Evolutionary conservation across 768 basidiomycete genomes (phyloP), one percentile per base, ranked within the genome.

Genomic region (Exsudoporus frostii): DNA sequence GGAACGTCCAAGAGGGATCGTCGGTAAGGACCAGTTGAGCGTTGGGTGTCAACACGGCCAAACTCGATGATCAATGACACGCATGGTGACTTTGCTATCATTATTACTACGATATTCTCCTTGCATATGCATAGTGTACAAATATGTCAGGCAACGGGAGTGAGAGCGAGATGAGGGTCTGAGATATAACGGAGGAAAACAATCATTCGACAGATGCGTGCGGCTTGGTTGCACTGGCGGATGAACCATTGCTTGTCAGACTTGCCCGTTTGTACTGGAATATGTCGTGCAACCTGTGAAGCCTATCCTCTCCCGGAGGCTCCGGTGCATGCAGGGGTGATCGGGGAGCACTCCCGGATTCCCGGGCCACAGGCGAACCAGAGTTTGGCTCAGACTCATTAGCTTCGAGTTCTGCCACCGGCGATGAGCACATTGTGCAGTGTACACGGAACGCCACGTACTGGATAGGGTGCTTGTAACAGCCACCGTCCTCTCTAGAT

Each of bases 391-490:
- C 72, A 24, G 62, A 68, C 24, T 62, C 77, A 58, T 80, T 83
- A 5, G 82, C 81, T 67, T 89, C 88, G 17, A 88, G 71, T 67
- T 82, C 88, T 89, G 64, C 22, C 46, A 36, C 30, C 22, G 20
- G 19, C 36, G 40, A 25, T 68, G 53, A 60, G 51, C 42, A 51
- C 40, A 20, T 46, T 33, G 11, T 27, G 25, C 25, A 34, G 32
- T 32, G 41, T 27, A 14, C 44, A 43, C 40, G 37, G 45, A 45
- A 53, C 27, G 34, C 34, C 27, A 76, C 87, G 59, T 63, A 93
- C 90, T 89, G 5, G 86, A 87, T 38, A 92, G 67, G 1, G 90
- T 90, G 61, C 88, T 83, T n/a, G 88, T 81, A n/a, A 92, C 89
- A 8, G 85, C 89, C 29, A 81, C 84, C 47, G 84, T 80, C 61